These are phyloP conservation scores for Lineolata rhizophorae DNA, from an alignment of 495 filamentous ascomycete genomes.

Conservation along the genomic window DNA sequence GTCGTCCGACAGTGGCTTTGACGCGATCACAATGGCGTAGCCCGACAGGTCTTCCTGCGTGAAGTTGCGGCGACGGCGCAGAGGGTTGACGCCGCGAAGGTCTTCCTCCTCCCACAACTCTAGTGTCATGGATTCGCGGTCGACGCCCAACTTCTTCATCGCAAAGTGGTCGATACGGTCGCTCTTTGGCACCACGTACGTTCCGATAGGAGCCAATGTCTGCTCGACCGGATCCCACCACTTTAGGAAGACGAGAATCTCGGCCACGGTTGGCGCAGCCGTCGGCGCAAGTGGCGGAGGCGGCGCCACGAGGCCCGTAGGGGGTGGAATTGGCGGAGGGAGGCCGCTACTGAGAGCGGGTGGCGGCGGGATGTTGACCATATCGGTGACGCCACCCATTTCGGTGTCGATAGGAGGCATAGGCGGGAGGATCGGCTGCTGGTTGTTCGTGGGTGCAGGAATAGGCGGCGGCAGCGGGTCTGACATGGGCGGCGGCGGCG, in stretches of 20 bases:
- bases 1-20: constrained; percentile 7
- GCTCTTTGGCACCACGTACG: constrained; percentile 7
- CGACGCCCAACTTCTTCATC: constrained; percentile 5
- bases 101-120: constrained; percentile 13
- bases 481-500: too few species aligned
- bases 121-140: constrained; percentile 5
- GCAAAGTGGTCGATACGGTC: constrained; percentile 8
- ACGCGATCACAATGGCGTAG: constrained; percentile 9
- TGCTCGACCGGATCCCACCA: constrained; percentile 11
- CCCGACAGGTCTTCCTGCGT: constrained; percentile 10
- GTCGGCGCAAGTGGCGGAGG: constrained; percentile 1
- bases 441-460: constrained; percentile 4
- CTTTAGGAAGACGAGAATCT: constrained; percentile 17
- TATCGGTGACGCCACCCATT: constrained; percentile 9
- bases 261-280: constrained; percentile 5
- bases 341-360: constrained; percentile 1
- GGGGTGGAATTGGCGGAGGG: constrained; percentile 1
- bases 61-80: constrained; percentile 9
- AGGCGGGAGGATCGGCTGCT: constrained; percentile 2
- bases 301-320: neutral
- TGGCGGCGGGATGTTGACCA: constrained; percentile 4
- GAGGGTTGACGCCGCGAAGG: constrained; percentile 4
- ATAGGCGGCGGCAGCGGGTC: too few species aligned
- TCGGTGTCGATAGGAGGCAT: constrained; percentile 4
- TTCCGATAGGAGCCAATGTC: constrained; percentile 8